These are phyloP conservation scores for Nemophila menziesii DNA, from an alignment of 257 asterid species.

Conservation along the genomic window DNA sequence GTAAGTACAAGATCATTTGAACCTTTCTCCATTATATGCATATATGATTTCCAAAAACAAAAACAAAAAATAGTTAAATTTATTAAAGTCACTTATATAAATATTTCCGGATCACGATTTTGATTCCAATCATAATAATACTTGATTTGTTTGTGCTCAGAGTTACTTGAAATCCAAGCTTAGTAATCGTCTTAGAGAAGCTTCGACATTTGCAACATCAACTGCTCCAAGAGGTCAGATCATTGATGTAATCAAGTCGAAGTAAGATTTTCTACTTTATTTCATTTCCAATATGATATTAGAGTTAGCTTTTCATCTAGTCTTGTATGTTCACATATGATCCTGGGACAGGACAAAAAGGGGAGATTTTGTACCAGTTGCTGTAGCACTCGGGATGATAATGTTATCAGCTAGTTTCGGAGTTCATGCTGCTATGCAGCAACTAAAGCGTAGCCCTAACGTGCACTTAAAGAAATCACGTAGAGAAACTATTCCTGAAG, in stretches of 20 bases:
- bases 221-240: not conserved
- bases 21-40: not conserved
- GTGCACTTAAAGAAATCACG: conserved; percentile 25
- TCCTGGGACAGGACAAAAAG: not conserved
- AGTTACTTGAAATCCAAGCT: conserved; percentile 7
- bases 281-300: too few species aligned
- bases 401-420: conserved; percentile 12
- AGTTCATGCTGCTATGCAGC: conserved; percentile 14
- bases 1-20: conserved; percentile 1
- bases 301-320: too few species aligned
- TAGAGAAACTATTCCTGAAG: conserved; percentile 26
- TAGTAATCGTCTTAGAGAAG: not conserved
- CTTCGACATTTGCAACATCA: conserved; percentile 6
- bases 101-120: not conserved
- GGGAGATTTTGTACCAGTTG: conserved; percentile 20
- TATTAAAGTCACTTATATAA: not conserved
- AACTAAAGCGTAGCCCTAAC: conserved; percentile 16
- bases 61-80: not conserved
- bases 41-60: not conserved
- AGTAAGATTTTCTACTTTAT: too few species aligned
- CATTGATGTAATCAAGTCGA: not conserved
- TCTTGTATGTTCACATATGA: not conserved
- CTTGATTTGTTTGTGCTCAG: conserved; percentile 1
- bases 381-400: conserved; percentile 25
- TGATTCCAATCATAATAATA: not conserved